Conservation (phyloP, 441 rosid genomes). For the Breynia disticha region DNA sequence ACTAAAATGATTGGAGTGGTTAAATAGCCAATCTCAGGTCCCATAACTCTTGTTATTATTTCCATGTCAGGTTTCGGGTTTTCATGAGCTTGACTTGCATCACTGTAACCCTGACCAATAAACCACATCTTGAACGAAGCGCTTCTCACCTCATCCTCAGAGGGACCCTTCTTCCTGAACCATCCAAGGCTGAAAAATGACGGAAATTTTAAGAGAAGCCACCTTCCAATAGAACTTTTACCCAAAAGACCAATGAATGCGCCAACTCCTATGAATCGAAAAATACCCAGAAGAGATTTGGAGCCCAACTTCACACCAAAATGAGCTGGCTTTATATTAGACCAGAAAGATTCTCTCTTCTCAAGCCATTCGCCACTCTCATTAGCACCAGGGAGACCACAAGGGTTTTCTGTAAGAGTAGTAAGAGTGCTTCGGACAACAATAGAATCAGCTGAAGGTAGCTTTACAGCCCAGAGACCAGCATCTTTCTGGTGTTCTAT, state of each 20-base stretch:
- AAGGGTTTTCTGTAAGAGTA: slow-evolving; percentile 51
- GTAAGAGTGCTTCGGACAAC: slow-evolving; percentile 73
- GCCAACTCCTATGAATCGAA: slow-evolving; percentile 44
- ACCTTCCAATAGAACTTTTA: slow-evolving; percentile 46
- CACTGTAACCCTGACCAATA: slow-evolving; percentile 63
- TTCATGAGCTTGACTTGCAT: slow-evolving; percentile 25
- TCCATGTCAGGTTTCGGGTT: slow-evolving; percentile 52
- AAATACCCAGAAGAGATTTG: slow-evolving; percentile 47
- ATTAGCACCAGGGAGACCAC: slow-evolving; percentile 58
- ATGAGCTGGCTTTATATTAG: slow-evolving; percentile 58
- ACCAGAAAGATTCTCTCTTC: slow-evolving; percentile 65
- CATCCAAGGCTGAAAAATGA: slow-evolving; percentile 73
- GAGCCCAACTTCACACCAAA: slow-evolving; percentile 69
- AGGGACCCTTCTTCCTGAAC: slow-evolving; percentile 75
- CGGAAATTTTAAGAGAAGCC: slow-evolving; percentile 75
- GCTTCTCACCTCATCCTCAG: slow-evolving; percentile 67
- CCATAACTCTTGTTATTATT: slow-evolving; percentile 58
- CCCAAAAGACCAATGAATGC: slow-evolving; percentile 48
- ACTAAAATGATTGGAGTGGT: slow-evolving; percentile 60
- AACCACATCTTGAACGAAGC: slow-evolving; percentile 92
- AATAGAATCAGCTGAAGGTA: slow-evolving; percentile 77
- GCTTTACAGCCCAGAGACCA: slow-evolving; percentile 72
- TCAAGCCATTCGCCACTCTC: slow-evolving; percentile 50
- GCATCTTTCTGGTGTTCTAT: slow-evolving; percentile 59
- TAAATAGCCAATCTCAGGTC: slow-evolving; percentile 85